Evolutionary conservation across 768 basidiomycete genomes (phyloP), one percentile per base, ranked within the genome.

Genomic region (Trametes villosa): DNA sequence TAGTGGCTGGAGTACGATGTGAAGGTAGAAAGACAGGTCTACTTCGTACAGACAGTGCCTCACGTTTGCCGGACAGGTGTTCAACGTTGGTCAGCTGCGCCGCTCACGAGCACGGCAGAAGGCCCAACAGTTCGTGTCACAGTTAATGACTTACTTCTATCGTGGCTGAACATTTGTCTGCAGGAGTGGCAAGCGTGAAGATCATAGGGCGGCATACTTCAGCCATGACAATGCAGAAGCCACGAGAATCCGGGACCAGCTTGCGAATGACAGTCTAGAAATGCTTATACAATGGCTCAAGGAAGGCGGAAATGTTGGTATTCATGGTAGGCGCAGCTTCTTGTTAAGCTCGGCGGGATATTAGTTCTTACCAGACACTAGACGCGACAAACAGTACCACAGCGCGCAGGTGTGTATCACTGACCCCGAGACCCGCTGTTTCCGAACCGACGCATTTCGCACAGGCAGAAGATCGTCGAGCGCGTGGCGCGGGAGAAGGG

Each of bases 1-100:
- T 65, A 98, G 95, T 99, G 97, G 97, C 83, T 99, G 45, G 97
- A 99, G 75, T 99, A 98, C 73, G 86, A 96, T 65, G 96, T 97
- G 65, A 92, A 94, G 81, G 93, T 88, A 62, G n/a, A 68, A n/a
- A 11, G 42, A 18, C 20, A 24, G 1, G 44, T 22, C 20, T 8
- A 13, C 41, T 33, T 41, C n/a, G 17, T 20, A 18, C 29, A n/a
- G n/a, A 33, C 31, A 34, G n/a, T n/a, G 9, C 29, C 31, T 50
- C n/a, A 33, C 11, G 15, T 30, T 17, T 13, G 26, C 15, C 15
- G 34, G 46, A 42, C 52, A 95, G 91, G 97, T 98, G 6, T 98
- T 98, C 81, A 98, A 99, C 71, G 97, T 98, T 29, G 97, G 96
- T 7, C 96, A 98, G 73, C 78, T 97, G 24, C 84, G 96, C 57